Evolutionary conservation across 139 green algal species (phyloP), one percentile per base, ranked within the genome.

Genomic region (Marvania coccoides): DNA sequence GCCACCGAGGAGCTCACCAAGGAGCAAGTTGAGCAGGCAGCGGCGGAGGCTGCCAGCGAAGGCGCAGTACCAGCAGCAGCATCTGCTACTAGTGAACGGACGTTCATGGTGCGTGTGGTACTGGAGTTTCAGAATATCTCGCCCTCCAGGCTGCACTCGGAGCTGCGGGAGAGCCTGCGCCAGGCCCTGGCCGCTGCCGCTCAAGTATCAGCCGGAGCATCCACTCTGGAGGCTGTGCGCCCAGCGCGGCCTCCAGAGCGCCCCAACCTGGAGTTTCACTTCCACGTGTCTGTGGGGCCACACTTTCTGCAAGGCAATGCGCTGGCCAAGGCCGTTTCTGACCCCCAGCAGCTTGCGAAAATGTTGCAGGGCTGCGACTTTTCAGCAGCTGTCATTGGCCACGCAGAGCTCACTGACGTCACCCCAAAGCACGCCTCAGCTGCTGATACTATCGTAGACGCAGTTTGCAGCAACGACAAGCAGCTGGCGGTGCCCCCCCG

Each of bases 1-100:
- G 74, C 65, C 1, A 58, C 53, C 12, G 38, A 61, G 19, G 33
- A 61, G 23, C 58, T 83, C 9, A 76, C 47, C 24, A 29, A 35
- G 39, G 48, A 74, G 54, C 13, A 70, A 33, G 9, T 70, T n/a
- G 58, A 70, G 4, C 1, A 65, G 65, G 63, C 63, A 28, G 24
- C 48, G 33, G 6, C n/a, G 3, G 71, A 77, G 46, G 31, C 62
- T n/a, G 61, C 63, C 36, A 29, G 60, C 19, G 63, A 77, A 39
- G 60, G 60, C n/a, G n/a, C n/a, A n/a, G n/a, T n/a, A n/a, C n/a
- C n/a, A n/a, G 35, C 28, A 6, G 46, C 34, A 3, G 39, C 23
- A 15, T 19, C 35, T 6, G 26, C 19, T 15, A 39, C 47, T 5
- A 58, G 69, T 7, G 19, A 57, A 47, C 46, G 61, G 13, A 6